Evolutionary conservation across 345 rosid species (phyloP), one percentile per base, ranked within the genome.

Genomic region (Gynandropsis gynandra): DNA sequence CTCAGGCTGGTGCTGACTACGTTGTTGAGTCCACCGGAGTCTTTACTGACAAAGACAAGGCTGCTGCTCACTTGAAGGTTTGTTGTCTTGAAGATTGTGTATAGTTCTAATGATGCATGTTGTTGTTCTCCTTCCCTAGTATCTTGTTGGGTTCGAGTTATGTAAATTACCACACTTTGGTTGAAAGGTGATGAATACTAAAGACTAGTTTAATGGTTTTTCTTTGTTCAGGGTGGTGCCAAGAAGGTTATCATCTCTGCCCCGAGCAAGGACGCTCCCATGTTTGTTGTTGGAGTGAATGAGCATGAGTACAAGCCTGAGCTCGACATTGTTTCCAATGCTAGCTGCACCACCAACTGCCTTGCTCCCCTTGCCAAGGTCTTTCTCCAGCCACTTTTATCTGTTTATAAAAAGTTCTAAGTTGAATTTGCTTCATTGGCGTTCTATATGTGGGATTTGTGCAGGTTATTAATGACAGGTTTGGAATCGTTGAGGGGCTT

Each of bases 321-420:
- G 42, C 76, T 81, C 14, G 8, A 67, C 72, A 70, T 89, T 51
- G 93, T 89, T 41, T 89, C 97, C 66, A 89, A 89, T 64, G 95
- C 95, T 45, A 89, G 97, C 47, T 89, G 97, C 82, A 89, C 96
- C 17, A 86, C 97, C 73, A 86, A 89, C 78, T 89, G 96, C 46
- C 96, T 89, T 54, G 97, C 97, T 52, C 83, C 92, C 57, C 79
- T 89, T 64, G 98, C 98, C 60, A 90, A 90, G 87, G 97, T 82
- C 1, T 0, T 34, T 1, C 16, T 45, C 43, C 12, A 4, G 0
- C 15, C 31, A 41, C 15, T 5, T 8, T 10, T 1, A 18, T 16
- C 31, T 4, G 40, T 36, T 9, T 50, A 3, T 36, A 9, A 1
- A 0, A 10, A 16, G 13, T 16, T 12, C 1, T 5, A n/a, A 17